A percentile compares a stretch with the other conserved stretches of the same genome.
Evolutionary conservation across 352 stramenopile genomes (phyloP).

Genomic region (Halophytophthora polymorphica): DNA sequence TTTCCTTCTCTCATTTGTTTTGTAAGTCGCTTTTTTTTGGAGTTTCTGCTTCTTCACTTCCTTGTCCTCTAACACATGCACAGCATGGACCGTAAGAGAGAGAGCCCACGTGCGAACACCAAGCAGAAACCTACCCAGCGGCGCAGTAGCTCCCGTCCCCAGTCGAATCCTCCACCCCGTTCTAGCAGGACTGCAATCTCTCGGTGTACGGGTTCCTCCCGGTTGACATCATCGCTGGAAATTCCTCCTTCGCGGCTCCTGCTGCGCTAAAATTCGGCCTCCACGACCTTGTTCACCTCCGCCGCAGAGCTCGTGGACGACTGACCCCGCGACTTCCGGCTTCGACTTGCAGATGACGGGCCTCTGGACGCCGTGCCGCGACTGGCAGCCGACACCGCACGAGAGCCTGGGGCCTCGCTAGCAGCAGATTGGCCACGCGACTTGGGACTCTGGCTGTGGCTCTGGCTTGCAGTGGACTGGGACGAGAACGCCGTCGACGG

Average conservation of each 20-base stretch:
- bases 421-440: constrained; percentile 1
- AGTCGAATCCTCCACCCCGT: too few relatives aligned
- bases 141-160: too few relatives aligned
- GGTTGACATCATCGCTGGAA: constrained; percentile 15
- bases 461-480: constrained; percentile 9
- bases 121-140: too few relatives aligned
- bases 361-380: background rate
- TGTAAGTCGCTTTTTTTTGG: too few relatives aligned
- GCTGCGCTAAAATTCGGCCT: constrained; percentile 37
- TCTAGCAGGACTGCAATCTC: too few relatives aligned
- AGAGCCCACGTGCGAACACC: too few relatives aligned
- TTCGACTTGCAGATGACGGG: constrained; percentile 22
- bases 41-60: too few relatives aligned
- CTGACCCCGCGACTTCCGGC: constrained; percentile 27
- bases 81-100: too few relatives aligned
- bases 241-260: constrained; percentile 9
- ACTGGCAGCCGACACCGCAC: constrained; percentile 11
- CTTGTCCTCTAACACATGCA: too few relatives aligned
- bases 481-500: constrained; percentile 11
- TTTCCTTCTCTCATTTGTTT: background rate
- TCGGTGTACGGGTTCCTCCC: background rate
- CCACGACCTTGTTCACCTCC: constrained; percentile 26
- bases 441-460: constrained; percentile 10
- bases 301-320: constrained; percentile 30
- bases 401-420: constrained; percentile 13